A percentile compares a stretch with the other conserved stretches of the same genome.
These are phyloP conservation scores for Flaveria floridana DNA, from an alignment of 140 eudicot genomes.

Conservation along the genomic window DNA sequence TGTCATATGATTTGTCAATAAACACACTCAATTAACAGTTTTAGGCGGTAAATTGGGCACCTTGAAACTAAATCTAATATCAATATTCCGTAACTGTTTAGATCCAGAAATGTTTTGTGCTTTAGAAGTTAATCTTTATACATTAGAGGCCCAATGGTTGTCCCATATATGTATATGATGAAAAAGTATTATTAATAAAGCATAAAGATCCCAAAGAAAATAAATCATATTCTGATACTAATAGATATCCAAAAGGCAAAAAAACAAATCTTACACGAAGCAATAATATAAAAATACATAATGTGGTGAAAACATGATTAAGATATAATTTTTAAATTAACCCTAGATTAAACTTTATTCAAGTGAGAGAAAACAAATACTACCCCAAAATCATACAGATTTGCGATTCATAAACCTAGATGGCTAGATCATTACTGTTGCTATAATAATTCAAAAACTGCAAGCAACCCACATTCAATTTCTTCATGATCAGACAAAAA, in stretches of 20 bases:
- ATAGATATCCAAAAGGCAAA: conserved; percentile 19
- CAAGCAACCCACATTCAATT: conserved; percentile 25
- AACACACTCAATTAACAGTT: not conserved
- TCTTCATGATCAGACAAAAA: conserved; percentile 18
- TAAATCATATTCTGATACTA: conserved; percentile 21
- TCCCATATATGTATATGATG: conserved; percentile 15
- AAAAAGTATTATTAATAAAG: conserved; percentile 34
- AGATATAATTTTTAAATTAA: conserved; percentile 24
- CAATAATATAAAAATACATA: conserved; percentile 13
- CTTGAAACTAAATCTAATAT: conserved; percentile 3
- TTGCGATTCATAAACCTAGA: conserved; percentile 22
- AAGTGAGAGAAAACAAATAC: conserved; percentile 4
- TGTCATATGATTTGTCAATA: conserved; percentile 14
- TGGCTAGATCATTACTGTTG: conserved; percentile 19
- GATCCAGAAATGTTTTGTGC: conserved; percentile 23
- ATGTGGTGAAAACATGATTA: conserved; percentile 30
- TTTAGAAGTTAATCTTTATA: not conserved
- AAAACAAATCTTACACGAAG: conserved; percentile 15
- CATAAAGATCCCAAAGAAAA: conserved; percentile 25
- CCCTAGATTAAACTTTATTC: conserved; percentile 7
- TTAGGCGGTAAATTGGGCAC: conserved; percentile 4
- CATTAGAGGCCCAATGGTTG: conserved; percentile 22
- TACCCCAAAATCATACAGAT: conserved; percentile 11
- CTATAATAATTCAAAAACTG: conserved; percentile 20
- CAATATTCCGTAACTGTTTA: conserved; percentile 17